Conservation (phyloP, 139 green algal species). For the Chlamydomonas schloesseri region DNA sequence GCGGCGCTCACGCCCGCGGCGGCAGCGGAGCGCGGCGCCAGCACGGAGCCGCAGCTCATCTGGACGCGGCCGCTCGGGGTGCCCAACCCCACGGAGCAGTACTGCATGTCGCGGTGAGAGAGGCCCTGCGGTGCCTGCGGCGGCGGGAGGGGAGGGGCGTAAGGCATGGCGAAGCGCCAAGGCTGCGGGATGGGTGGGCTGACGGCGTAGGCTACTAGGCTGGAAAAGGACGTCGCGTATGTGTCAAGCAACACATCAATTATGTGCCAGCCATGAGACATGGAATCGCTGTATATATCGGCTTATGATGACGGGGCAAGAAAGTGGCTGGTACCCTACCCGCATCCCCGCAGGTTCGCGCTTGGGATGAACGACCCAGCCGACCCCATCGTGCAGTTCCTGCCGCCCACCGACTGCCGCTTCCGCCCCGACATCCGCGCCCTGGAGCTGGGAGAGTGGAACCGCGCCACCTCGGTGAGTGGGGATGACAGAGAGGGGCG, state of each 20-base stretch:
- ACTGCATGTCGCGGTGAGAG: constrained; percentile 58
- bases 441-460: constrained; percentile 75
- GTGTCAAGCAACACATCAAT: no score
- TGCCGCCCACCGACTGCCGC: constrained; percentile 84
- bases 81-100: constrained; percentile 41
- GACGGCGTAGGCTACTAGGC: no score
- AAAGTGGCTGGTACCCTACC: no score
- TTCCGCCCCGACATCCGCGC: constrained; percentile 83
- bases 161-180: no score
- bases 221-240: no score
- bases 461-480: constrained; percentile 55
- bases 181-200: no score
- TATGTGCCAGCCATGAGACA: no score
- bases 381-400: constrained; percentile 58
- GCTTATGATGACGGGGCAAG: no score
- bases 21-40: background rate
- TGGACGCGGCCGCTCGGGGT: constrained; percentile 9
- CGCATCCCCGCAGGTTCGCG: constrained; percentile 78
- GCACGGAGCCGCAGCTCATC: constrained; percentile 30
- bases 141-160: no score
- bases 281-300: no score
- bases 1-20: constrained; percentile 38
- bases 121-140: no score
- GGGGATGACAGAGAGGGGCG: no score
- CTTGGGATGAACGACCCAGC: constrained; percentile 92